Base-by-base conservation (phyloP, 495 filamentous ascomycete species). In the Aspergillus cristatus region DNA sequence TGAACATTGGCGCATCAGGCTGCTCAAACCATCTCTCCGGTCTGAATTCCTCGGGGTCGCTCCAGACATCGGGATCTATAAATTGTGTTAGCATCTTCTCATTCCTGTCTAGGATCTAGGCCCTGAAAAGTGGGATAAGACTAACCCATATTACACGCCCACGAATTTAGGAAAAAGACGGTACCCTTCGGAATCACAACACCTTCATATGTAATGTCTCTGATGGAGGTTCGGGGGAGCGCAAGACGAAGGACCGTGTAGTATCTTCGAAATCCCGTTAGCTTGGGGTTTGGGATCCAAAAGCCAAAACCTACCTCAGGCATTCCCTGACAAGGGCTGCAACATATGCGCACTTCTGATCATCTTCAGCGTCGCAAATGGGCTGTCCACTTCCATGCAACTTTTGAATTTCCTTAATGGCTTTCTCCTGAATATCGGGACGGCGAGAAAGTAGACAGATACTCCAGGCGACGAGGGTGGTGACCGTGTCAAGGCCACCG, bases 11-110 rank as follows among this genome's bases (percentile, higher is more conserved):
- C 2, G 73, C 68, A 29, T 81, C 77, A 0, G 76, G 74, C 33
- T 75, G 67, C 47, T 79, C 74, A 24, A 78, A 44, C 71, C 74
- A 82, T 10, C 78, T 58, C 45, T 81, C 76, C 7, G 78, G 78
- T 12, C 67, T 51, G 53, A 81, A 81, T 18, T 50, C 58, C 15
- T 75, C 65, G 1, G 77, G 77, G 44, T 81, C 72, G 15, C 46
- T 43, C 70, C 72, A 81, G 18, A 79, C 59, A 18, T 70, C 67
- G 1, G 70, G 64, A 43, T 82, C 70, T 75, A 39, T 28, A 16
- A 33, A 15, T 34, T 36, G 13, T 14, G 20, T 25, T 22, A 22
- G 18, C 8, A 30, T n/a, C 11, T 26, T 26, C 6, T n/a, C n/a
- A n/a, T n/a, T n/a, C n/a, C n/a, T n/a, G n/a, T n/a, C n/a, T n/a